These are phyloP conservation scores for Elaeis oleifera DNA, from an alignment of 202 grass and related monocot species.

Conservation along the genomic window DNA sequence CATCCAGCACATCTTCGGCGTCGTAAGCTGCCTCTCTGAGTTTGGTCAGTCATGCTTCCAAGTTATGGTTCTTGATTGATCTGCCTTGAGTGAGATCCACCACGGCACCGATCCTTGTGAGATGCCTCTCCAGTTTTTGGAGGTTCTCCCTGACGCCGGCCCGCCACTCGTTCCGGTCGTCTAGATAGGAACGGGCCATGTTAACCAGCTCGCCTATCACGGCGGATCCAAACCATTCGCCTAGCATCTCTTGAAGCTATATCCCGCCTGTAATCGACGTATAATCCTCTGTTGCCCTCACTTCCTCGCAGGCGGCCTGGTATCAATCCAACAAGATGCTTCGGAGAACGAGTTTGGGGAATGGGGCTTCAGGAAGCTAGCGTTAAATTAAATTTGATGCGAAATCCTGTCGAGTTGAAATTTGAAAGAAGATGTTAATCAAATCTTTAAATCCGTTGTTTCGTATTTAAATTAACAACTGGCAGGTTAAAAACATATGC, in stretches of 20 bases:
- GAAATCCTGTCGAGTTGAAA: too few relatives aligned
- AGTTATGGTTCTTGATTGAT: neutral
- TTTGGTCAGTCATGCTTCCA: slow-evolving; percentile 28
- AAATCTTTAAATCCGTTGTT: too few relatives aligned
- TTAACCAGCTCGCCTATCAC: slow-evolving; percentile 1
- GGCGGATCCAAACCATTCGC: slow-evolving; percentile 1
- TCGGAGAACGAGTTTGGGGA: too few relatives aligned
- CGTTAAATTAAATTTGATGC: too few relatives aligned
- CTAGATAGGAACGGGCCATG: slow-evolving; percentile 16
- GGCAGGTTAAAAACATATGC: too few relatives aligned
- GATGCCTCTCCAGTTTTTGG: slow-evolving; percentile 8
- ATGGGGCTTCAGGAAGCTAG: too few relatives aligned
- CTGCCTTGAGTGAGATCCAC: slow-evolving; percentile 18
- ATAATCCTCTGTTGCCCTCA: too few relatives aligned
- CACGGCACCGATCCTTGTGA: slow-evolving; percentile 8
- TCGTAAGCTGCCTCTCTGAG: slow-evolving; percentile 11
- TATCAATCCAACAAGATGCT: too few relatives aligned
- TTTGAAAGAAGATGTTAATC: too few relatives aligned
- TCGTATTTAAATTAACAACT: too few relatives aligned
- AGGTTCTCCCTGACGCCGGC: slow-evolving; percentile 3
- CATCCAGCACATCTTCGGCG: neutral
- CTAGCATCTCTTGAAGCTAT: neutral
- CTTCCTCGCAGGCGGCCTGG: too few relatives aligned
- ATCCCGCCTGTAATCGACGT: too few relatives aligned
- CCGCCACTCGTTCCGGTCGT: slow-evolving; percentile 3